These are phyloP conservation scores for Phytopythium chamaehyphon DNA, from an alignment of 352 stramenopile species.

Conservation along the genomic window DNA sequence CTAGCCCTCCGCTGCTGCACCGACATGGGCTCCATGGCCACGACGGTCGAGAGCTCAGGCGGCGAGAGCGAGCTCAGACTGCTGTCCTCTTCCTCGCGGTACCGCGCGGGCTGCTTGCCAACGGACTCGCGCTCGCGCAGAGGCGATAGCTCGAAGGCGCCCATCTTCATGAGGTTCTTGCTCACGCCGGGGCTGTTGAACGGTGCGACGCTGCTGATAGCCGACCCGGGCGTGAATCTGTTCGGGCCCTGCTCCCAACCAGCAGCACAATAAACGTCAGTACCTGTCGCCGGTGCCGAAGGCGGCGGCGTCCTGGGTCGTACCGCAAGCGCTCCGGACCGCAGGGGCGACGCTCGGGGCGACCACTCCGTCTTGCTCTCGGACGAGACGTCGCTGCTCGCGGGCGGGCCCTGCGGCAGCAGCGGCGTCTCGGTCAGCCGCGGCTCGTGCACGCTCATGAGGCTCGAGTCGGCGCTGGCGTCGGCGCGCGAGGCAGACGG, in stretches of 20 bases:
- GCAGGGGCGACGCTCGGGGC: slow-evolving; percentile 43
- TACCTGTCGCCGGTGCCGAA: not conserved
- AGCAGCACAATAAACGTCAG: slow-evolving; percentile 1
- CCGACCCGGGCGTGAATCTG: slow-evolving; percentile 43
- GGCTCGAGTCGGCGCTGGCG: slow-evolving; percentile 54
- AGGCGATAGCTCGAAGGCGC: slow-evolving; percentile 73
- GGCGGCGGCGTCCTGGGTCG: too few relatives aligned
- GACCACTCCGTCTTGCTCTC: slow-evolving; percentile 48
- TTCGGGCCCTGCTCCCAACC: slow-evolving; percentile 16
- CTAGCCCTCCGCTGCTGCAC: too few relatives aligned
- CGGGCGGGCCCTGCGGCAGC: slow-evolving; percentile 34
- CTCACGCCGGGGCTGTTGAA: slow-evolving; percentile 56
- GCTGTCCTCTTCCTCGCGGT: slow-evolving; percentile 21
- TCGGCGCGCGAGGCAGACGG: slow-evolving; percentile 20
- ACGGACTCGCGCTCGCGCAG: slow-evolving; percentile 25
- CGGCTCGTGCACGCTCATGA: slow-evolving; percentile 57
- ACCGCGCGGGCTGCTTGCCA: not conserved
- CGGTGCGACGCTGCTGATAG: slow-evolving; percentile 69
- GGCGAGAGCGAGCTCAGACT: slow-evolving; percentile 38
- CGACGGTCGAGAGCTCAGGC: slow-evolving; percentile 56
- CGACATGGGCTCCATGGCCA: slow-evolving; percentile 3
- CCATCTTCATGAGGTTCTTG: slow-evolving; percentile 80
- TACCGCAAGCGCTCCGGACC: slow-evolving; percentile 48
- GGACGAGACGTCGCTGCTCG: slow-evolving; percentile 31
- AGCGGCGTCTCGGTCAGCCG: slow-evolving; percentile 65